Evolutionary conservation across 306 rosid species (phyloP).

Genomic region (Prunus davidiana): DNA sequence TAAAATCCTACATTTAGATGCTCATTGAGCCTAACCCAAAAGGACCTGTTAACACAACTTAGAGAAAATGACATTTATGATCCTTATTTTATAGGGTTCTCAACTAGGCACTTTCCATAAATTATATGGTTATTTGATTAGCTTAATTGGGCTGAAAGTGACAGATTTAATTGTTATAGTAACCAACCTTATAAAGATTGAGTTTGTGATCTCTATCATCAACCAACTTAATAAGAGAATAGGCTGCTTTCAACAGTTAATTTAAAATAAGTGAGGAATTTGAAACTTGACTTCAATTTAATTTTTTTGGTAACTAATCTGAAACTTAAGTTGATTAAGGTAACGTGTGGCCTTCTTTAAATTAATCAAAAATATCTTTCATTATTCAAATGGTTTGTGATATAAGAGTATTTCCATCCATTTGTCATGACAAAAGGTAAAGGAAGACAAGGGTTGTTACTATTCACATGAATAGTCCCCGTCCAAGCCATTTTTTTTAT

Average conservation of each 20-base stretch:
- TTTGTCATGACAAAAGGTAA: rapidly evolving
- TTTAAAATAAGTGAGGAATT: no score
- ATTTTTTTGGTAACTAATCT: no score
- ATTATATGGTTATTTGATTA: neutral
- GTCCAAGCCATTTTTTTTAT: rapidly evolving
- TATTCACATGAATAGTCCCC: no score
- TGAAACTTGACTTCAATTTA: no score
- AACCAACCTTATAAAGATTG: neutral
- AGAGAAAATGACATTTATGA: no score
- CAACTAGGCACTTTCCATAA: no score
- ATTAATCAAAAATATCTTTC: neutral
- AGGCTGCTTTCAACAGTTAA: no score
- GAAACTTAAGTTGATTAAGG: neutral
- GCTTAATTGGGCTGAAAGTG: neutral
- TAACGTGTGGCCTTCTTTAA: neutral
- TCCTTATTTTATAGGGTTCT: no score
- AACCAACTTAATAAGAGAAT: neutral
- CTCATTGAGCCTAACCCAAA: no score
- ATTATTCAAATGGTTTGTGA: neutral
- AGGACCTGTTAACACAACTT: no score
- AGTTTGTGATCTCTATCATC: neutral
- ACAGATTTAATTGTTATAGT: neutral
- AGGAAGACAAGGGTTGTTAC: neutral
- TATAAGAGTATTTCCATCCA: neutral
- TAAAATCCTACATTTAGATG: no score